Conservation (phyloP, 805 yeast species). For the Blastobotrys parvus region DNA sequence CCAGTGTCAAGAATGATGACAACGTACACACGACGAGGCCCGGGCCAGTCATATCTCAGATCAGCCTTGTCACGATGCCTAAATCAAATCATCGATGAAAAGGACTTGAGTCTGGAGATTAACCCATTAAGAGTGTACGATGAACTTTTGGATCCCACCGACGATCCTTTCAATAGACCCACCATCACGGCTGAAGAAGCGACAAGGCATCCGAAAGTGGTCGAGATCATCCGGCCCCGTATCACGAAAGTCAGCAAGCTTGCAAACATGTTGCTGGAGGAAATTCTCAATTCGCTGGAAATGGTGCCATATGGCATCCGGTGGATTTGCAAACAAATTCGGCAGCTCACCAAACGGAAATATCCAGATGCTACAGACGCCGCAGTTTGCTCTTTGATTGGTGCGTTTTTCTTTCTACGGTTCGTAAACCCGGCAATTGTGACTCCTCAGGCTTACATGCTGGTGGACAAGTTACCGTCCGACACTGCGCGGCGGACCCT, state of each 20-base stretch:
- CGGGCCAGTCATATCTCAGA: constrained; percentile 32
- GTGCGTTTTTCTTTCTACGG: constrained; percentile 77
- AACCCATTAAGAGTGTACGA: constrained; percentile 28
- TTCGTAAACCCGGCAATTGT: constrained; percentile 85
- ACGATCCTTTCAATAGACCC: constrained; percentile 11
- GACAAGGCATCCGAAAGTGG: constrained; percentile 23
- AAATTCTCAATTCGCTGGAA: constrained; percentile 47
- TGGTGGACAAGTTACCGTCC: constrained; percentile 30
- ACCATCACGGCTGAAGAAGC: constrained; percentile 26
- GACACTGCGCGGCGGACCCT: constrained; percentile 51
- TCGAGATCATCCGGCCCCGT: constrained; percentile 24
- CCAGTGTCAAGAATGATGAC: constrained; percentile 35
- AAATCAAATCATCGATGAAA: constrained; percentile 21
- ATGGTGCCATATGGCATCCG: constrained; percentile 64
- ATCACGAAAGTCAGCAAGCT: constrained; percentile 16
- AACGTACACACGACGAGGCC: constrained; percentile 32
- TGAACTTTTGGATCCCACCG: constrained; percentile 20
- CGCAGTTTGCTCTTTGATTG: constrained; percentile 41
- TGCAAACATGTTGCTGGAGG: constrained; percentile 34
- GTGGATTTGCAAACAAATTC: constrained; percentile 60
- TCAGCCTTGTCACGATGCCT: constrained; percentile 24
- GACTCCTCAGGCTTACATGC: constrained; percentile 59
- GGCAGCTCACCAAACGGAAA: constrained; percentile 43
- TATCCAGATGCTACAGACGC: constrained; percentile 48
- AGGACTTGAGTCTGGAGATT: constrained; percentile 26